Evolutionary conservation across 768 basidiomycete genomes (phyloP).

Genomic region (Xanthoconium stramineum): DNA sequence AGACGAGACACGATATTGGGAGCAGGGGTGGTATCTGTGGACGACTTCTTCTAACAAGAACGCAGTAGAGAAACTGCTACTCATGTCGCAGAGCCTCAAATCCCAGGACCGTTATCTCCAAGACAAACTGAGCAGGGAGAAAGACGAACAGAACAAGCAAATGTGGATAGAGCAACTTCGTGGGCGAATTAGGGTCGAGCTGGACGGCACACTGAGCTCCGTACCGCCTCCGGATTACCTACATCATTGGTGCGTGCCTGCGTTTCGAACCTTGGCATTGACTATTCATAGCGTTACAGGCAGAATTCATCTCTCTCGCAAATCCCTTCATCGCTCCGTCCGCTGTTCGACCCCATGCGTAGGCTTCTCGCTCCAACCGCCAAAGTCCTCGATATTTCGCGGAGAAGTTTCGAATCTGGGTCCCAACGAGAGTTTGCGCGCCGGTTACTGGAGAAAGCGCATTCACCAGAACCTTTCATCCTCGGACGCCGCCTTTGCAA

Average conservation of each 20-base stretch:
- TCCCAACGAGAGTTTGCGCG: slow-evolving; percentile 54
- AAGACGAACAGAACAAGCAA: slow-evolving; percentile 54
- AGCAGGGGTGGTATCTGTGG: slow-evolving; percentile 78
- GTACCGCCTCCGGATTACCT: slow-evolving; percentile 20
- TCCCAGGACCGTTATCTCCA: slow-evolving; percentile 39
- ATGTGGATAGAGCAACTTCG: slow-evolving; percentile 30
- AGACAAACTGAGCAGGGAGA: slow-evolving; percentile 36
- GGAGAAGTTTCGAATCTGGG: slow-evolving; percentile 53
- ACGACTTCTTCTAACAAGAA: slow-evolving; percentile 51
- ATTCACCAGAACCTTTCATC: slow-evolving; percentile 54
- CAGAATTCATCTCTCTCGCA: slow-evolving; percentile 53
- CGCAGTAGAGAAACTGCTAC: slow-evolving; percentile 51
- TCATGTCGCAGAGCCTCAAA: slow-evolving; percentile 56
- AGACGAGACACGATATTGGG: slow-evolving; percentile 55
- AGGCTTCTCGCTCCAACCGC: slow-evolving; percentile 57
- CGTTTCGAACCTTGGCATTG: slow-evolving; percentile 4
- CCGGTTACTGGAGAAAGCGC: slow-evolving; percentile 63
- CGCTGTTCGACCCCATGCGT: slow-evolving; percentile 49
- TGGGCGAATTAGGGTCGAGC: slow-evolving; percentile 22
- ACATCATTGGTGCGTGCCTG: slow-evolving; percentile 38
- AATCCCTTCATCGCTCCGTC: slow-evolving; percentile 54
- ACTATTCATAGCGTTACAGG: slow-evolving; percentile 28
- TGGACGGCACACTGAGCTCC: slow-evolving; percentile 31
- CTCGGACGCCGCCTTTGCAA: slow-evolving; percentile 39
- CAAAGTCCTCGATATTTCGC: slow-evolving; percentile 48